Base-by-base conservation (phyloP, 441 rosid species). In the Biscutella laevigata region DNA sequence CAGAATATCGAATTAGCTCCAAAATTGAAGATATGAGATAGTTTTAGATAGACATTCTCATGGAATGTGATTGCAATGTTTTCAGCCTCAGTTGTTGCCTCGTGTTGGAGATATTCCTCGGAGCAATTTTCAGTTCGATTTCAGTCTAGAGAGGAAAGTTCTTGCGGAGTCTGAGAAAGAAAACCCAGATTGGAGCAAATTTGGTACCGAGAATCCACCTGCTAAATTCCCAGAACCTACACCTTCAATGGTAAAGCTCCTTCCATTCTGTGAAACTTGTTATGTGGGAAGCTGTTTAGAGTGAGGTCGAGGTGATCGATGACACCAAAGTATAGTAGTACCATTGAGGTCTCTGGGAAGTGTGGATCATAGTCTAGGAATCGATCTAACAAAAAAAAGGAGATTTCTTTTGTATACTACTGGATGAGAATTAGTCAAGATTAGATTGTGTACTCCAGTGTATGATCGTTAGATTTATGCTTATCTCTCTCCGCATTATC, bases 81-180 rank as follows among this genome's bases (percentile, higher is more conserved):
- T 62, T 16, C 69, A 92, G 99, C 95, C 99, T 59, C 83, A 72
- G 52, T 43, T 84, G 79, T 53, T 70, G 25, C 80, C 83, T 1
- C 78, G 71, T 45, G 53, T 69, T 5, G 79, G 84, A 54, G 97
- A 92, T 38, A 71, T 92, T 74, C 95, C 77, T 1, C 76, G 88
- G 55, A 79, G 97, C 71, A 81, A 71, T 54, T 86, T 88, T 61
- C 90, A 88, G 59, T 84, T 82, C 32, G 88, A 86, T 76, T 88
- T 92, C 33, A 78, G 81, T 6, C 56, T 92, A 25, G 95, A 92
- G 77, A 71, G 68, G 63, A 84, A 76, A 70, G 65, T 86, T 53
- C 57, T 86, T 24, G 85, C 92, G 10, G 95, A 84, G 49, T 81
- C 80, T 4, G 92, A 92, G 71, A 81, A 78, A 66, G 95, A 72